Evolutionary conservation across 805 yeast species (phyloP), one percentile per base, ranked within the genome.

Genomic region (Candida lessepsii): DNA sequence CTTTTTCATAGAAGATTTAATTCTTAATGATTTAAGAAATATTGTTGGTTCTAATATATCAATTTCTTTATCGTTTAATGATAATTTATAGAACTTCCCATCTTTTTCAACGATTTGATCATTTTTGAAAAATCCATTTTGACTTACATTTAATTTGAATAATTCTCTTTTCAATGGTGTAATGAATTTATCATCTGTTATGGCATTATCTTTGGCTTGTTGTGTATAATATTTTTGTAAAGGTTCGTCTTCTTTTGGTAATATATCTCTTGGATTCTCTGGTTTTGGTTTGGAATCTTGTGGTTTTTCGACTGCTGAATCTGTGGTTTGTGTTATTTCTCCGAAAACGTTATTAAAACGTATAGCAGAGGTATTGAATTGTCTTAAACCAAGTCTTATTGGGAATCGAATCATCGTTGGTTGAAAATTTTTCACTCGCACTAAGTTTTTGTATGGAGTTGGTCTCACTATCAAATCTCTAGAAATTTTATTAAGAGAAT

Each of bases 1-100:
- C 65, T 91, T 91, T 65, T 91, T 91, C 70, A 83, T 77, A 5
- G 95, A 82, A n/a, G 90, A 77, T 60, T 87, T 87, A 52, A 90
- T 74, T 62, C 98, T 76, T 70, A 73, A 82, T 9, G 95, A 84
- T 58, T 83, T 76, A 42, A 86, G 63, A 63, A 80, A 88, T n/a
- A 91, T 76, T 9, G 93, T 80, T 17, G 98, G 98, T 61, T 89
- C 96, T 44, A 91, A 71, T 2, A 81, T 76, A 40, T 83, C 84
- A 40, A 87, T 78, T 60, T 89, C 96, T 40, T 75, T 73, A 28
- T 67, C 65, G 3, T 78, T 67, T 38, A 91, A 71, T 24, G 70
- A 64, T 46, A 91, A 65, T 48, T 71, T 74, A 62, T 78, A 84
- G 27, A 56, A 47, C 39, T 69, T 66, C 24, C 80, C 81, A 26